Conservation (phyloP, 768 basidiomycete species). For the Polyporus arcularius region DNA sequence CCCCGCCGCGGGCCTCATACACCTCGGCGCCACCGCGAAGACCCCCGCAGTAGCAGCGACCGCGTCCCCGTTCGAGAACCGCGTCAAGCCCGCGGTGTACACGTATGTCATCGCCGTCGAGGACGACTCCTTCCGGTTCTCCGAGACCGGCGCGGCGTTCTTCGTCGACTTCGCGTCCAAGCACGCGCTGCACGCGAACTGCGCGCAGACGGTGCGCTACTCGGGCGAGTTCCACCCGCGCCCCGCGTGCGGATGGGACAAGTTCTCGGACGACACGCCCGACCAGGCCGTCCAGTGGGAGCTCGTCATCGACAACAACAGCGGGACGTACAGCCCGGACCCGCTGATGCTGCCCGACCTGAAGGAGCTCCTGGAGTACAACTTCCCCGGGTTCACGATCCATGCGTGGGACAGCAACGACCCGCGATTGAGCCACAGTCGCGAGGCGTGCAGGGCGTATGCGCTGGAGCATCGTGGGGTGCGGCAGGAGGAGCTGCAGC, state of each 20-base stretch:
- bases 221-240: slow-evolving; percentile 81
- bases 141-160: slow-evolving; percentile 85
- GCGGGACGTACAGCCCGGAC: slow-evolving; percentile 83
- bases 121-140: slow-evolving; percentile 79
- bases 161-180: slow-evolving; percentile 87
- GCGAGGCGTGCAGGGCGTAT: slow-evolving; percentile 68
- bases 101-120: slow-evolving; percentile 81
- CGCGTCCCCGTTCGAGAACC: slow-evolving; percentile 32
- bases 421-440: slow-evolving; percentile 54
- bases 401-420: slow-evolving; percentile 58
- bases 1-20: background rate
- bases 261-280: slow-evolving; percentile 53
- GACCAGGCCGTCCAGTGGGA: slow-evolving; percentile 74
- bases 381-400: slow-evolving; percentile 68
- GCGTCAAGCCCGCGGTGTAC: slow-evolving; percentile 81
- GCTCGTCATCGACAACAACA: slow-evolving; percentile 83
- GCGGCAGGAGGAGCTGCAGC: slow-evolving; percentile 60
- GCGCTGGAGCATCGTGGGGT: slow-evolving; percentile 63
- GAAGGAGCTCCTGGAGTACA: slow-evolving; percentile 65
- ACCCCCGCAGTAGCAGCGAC: slow-evolving; percentile 3
- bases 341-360: slow-evolving; percentile 58
- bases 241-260: slow-evolving; percentile 66
- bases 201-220: slow-evolving; percentile 65
- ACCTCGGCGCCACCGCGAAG: background rate
- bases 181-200: slow-evolving; percentile 83